Evolutionary conservation across 2,329 filamentous ascomycete genomes (phyloP), one percentile per base, ranked within the genome.

Genomic region (Xylaria arbuscula): DNA sequence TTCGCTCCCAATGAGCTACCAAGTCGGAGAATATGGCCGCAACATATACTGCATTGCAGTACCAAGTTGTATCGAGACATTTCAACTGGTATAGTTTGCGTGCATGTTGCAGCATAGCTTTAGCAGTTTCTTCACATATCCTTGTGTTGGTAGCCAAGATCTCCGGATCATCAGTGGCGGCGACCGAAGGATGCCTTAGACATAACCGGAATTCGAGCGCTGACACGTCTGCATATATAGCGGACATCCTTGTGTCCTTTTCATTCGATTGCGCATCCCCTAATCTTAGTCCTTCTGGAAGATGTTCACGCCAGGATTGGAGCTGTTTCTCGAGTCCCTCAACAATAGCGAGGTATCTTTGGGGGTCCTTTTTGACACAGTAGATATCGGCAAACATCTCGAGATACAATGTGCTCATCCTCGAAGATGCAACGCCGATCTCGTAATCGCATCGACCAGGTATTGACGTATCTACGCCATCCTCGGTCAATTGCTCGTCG

Each of bases 381-480:
- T 95, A 94, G n/a, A 97, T 86, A 47, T 88, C 90, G 72, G 88
- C 87, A 77, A 91, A 94, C 79, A 97, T 87, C 68, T 94, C 90
- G 75, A 93, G 86, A 71, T 89, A 89, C 19, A 93, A 83, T 1
- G 89, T 88, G 0, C 89, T 82, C 57, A 92, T 84, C 72, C 89
- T 91, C 77, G 90, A 90, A 24, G 85, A 87, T 57, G 87, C 85
- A 15, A 94, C 83, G 6, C 89, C 92, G 28, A 92, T 86, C 58
- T 88, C 84, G 75, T 90, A 94, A 0, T 85, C 85, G 76, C 92
- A 95, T 53, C 87, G 87, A n/a, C 84, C 82, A 2, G 83, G 79
- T 66, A 81, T 83, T 24, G 85, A 83, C 7, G 82, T 81, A 72
- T 89, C 85, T n/a, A 91, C 82, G 2, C 89, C 89, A 3, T 88